Conservation (phyloP, 2,329 filamentous ascomycete genomes). For the Alternaria brassicae region DNA sequence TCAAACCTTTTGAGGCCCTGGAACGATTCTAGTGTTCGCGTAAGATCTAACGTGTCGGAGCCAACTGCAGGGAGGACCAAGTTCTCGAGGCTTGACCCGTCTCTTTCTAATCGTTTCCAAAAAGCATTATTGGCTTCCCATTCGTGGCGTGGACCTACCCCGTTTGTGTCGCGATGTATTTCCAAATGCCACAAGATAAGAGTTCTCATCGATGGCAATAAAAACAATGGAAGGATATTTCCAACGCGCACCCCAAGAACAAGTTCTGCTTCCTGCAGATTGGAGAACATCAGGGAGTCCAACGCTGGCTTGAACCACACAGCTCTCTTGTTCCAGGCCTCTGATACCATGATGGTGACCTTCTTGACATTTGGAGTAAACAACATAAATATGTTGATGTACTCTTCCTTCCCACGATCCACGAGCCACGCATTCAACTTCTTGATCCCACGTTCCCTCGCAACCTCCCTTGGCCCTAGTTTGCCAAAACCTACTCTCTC, state of each 20-base stretch:
- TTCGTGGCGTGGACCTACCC: neutral
- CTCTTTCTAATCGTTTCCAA: neutral
- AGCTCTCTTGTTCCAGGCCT: neutral
- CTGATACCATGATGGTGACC: neutral
- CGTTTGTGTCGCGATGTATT: neutral
- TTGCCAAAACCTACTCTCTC: neutral
- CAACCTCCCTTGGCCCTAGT: neutral
- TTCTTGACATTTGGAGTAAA: constrained; percentile 1
- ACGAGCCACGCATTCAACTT: neutral
- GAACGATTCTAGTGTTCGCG: neutral
- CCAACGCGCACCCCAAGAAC: neutral
- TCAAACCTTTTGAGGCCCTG: constrained; percentile 4
- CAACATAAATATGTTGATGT: neutral
- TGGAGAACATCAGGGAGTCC: neutral
- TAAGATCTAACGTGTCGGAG: neutral
- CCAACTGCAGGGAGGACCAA: neutral
- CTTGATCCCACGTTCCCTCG: neutral
- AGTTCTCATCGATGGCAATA: constrained; percentile 5
- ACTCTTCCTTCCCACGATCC: neutral
- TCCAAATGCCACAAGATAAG: neutral
- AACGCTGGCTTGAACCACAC: constrained; percentile 6
- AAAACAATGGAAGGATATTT: constrained; percentile 6
- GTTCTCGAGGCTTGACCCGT: constrained; percentile 6
- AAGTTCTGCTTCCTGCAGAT: neutral
- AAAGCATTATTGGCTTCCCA: neutral